phyloP scores from a whole-genome alignment of 495 filamentous ascomycete species.

The Aspergillus nanangensis region DNA sequence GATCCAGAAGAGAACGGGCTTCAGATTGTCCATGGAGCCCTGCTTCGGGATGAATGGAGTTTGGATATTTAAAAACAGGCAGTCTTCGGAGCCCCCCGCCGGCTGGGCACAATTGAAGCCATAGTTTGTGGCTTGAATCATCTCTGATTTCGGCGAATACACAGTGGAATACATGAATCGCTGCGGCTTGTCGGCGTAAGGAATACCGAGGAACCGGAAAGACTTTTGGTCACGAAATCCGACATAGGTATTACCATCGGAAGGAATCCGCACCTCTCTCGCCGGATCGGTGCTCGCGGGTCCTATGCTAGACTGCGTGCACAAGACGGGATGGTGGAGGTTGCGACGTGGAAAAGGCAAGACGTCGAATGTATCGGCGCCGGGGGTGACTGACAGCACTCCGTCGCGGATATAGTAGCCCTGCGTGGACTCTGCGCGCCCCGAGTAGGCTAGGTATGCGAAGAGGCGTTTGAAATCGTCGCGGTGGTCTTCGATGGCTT shows the following conservation, averaged over 20 bases:
- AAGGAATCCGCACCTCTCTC: constrained; percentile 27
- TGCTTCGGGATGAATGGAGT: constrained; percentile 38
- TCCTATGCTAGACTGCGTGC: constrained; percentile 33
- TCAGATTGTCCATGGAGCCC: constrained; percentile 22
- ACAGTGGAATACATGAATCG: constrained; percentile 37
- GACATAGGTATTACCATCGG: constrained; percentile 33
- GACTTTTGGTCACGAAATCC: constrained; percentile 43
- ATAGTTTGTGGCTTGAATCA: constrained; percentile 35
- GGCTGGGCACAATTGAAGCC: constrained; percentile 36
- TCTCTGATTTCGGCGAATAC: constrained; percentile 30
- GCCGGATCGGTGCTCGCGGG: constrained; percentile 8
- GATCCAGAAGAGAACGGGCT: constrained; percentile 39
- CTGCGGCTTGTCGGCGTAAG: constrained; percentile 36
- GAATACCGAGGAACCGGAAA: constrained; percentile 46
- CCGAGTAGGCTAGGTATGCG: constrained; percentile 31
- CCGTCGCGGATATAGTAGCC: constrained; percentile 32
- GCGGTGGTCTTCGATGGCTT: constrained; percentile 27
- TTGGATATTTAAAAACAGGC: constrained; percentile 39
- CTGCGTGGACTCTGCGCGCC: constrained; percentile 10
- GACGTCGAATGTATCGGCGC: constrained; percentile 11
- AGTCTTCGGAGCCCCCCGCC: constrained; percentile 32
- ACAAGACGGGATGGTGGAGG: constrained; percentile 32
- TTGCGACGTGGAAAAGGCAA: constrained; percentile 12
- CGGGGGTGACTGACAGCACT: constrained; percentile 16
- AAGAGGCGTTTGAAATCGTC: constrained; percentile 32